Evolutionary conservation across 1,284 basidiomycete species (phyloP).

Genomic region (Fomes fomentarius): DNA sequence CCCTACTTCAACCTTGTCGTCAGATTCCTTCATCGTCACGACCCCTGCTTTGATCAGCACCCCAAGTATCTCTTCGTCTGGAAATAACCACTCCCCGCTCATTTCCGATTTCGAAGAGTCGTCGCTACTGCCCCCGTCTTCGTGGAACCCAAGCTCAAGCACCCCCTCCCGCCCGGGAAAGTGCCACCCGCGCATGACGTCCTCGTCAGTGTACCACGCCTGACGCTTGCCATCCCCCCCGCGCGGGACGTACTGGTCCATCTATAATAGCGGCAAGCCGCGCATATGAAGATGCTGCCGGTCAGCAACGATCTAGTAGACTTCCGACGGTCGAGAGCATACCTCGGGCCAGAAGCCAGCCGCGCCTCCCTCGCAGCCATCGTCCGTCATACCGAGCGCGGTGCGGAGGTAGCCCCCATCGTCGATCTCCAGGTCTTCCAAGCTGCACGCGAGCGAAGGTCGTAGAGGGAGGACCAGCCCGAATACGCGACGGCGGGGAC

Average conservation of each 20-base stretch:
- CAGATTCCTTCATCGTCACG: too few relatives aligned
- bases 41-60: not conserved
- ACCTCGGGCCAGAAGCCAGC: not conserved
- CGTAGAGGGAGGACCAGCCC: not conserved
- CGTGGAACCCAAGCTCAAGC: not conserved
- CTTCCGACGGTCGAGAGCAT: not conserved
- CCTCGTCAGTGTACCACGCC: slow-evolving; percentile 1
- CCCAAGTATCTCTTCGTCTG: not conserved
- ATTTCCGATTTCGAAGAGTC: not conserved
- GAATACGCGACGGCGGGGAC: not conserved
- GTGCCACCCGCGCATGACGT: slow-evolving; percentile 4
- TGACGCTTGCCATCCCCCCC: not conserved
- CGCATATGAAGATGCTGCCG: not conserved
- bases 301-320: not conserved
- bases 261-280: not conserved
- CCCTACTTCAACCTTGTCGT: too few relatives aligned
- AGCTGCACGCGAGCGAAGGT: not conserved
- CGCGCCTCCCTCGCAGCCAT: not conserved
- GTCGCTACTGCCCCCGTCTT: not conserved
- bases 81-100: not conserved
- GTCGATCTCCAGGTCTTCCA: slow-evolving; percentile 5
- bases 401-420: slow-evolving; percentile 4
- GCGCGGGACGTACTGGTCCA: not conserved
- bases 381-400: not conserved
- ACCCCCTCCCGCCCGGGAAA: not conserved